Percentiles rank a stretch among this genome's conserved stretches.
phyloP scores from a whole-genome alignment of 805 yeast genomes.

The Lipomyces japonicus region DNA sequence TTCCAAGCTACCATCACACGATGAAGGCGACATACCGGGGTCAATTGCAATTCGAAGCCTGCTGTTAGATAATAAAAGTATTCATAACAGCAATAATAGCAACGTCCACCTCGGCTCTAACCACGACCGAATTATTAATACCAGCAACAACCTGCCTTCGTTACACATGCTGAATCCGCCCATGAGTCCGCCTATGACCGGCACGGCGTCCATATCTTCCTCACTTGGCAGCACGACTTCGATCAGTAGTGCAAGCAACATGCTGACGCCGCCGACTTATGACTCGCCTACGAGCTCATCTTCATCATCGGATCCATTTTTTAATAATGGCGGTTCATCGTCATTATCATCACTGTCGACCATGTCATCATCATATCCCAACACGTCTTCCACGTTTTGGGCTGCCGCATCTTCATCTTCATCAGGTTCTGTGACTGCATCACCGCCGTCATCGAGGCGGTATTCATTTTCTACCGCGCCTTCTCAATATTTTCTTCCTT shows the following conservation, averaged over 20 bases:
- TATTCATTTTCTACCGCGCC: conserved; percentile 13
- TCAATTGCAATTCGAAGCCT: neutral
- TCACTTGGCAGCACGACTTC: conserved; percentile 4
- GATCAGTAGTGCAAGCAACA: conserved; percentile 1
- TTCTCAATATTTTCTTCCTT: conserved; percentile 25
- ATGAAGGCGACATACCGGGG: no score
- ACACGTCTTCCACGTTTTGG: conserved; percentile 15
- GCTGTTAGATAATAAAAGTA: neutral
- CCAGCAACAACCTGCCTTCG: conserved; percentile 23
- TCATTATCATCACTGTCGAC: neutral
- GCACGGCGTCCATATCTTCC: conserved; percentile 8
- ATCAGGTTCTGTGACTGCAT: conserved; percentile 4
- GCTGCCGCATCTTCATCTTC: conserved; percentile 24
- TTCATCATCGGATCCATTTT: conserved; percentile 1
- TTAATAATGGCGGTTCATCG: neutral
- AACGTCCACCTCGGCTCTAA: no score
- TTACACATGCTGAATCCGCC: conserved; percentile 11
- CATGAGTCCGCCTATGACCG: no score
- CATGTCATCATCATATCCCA: conserved; percentile 15
- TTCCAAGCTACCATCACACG: no score
- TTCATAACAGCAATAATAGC: no score
- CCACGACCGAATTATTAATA: no score
- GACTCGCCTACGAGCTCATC: conserved; percentile 5
- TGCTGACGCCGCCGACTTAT: conserved; percentile 13
- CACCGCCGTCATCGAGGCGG: conserved; percentile 9